These are phyloP conservation scores for Pyronema omphalodes DNA, from an alignment of 495 filamentous ascomycete species.

Conservation along the genomic window DNA sequence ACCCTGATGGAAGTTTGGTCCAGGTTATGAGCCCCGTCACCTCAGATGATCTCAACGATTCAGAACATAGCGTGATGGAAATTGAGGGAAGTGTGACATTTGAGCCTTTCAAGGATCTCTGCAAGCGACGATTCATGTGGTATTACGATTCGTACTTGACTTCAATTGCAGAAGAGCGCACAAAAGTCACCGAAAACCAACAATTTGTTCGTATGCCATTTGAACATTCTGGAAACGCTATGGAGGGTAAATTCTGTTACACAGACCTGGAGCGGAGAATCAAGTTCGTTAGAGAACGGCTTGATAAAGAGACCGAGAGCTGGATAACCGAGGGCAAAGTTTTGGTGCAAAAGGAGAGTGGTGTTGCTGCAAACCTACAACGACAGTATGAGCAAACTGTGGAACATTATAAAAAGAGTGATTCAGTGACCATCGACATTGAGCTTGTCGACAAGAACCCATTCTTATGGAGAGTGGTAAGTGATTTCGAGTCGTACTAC, in stretches of 20 bases:
- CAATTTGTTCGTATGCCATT: conserved; percentile 68
- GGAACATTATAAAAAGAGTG: conserved; percentile 48
- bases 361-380: conserved; percentile 62
- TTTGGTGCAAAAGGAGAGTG: conserved; percentile 45
- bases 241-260: conserved; percentile 82
- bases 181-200: conserved; percentile 38
- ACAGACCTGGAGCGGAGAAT: conserved; percentile 51
- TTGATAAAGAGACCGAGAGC: conserved; percentile 50
- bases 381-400: conserved; percentile 72
- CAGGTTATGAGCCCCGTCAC: conserved; percentile 26
- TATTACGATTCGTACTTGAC: conserved; percentile 75
- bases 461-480: conserved; percentile 38
- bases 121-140: conserved; percentile 88
- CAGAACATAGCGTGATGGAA: conserved; percentile 34
- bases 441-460: conserved; percentile 56
- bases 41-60: conserved; percentile 34
- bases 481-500: conserved; percentile 24
- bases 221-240: conserved; percentile 56
- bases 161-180: conserved; percentile 44
- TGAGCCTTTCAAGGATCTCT: conserved; percentile 73
- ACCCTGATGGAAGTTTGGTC: conserved; percentile 31
- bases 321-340: conserved; percentile 55
- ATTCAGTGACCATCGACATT: conserved; percentile 51
- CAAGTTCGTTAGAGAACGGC: conserved; percentile 39
- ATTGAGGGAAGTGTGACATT: conserved; percentile 36